phyloP scores from a whole-genome alignment of 176 grass and related monocot species.

The Phoenix dactylifera region DNA sequence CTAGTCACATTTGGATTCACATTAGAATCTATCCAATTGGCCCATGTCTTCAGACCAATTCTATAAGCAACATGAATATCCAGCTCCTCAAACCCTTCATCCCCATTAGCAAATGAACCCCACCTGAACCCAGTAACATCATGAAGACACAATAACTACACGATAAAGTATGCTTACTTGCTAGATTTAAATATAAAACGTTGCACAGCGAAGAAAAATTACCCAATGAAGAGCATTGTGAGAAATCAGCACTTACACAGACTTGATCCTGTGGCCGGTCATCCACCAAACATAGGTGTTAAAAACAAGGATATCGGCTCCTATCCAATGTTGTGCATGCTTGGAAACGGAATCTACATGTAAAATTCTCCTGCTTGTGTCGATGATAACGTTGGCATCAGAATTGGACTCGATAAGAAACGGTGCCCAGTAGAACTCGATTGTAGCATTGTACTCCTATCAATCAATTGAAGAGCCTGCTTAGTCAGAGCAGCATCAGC shows the following conservation, averaged over 20 bases:
- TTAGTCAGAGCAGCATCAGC: no score
- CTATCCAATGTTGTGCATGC: slow-evolving; percentile 55
- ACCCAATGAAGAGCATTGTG: not conserved
- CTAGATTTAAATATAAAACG: not conserved
- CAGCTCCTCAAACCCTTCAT: slow-evolving; percentile 46
- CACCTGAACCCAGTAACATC: not conserved
- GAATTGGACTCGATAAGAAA: slow-evolving; percentile 83
- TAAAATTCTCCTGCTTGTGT: slow-evolving; percentile 34
- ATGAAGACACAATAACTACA: no score
- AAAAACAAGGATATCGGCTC: slow-evolving; percentile 64
- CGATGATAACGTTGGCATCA: slow-evolving; percentile 52
- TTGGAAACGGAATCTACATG: slow-evolving; percentile 43
- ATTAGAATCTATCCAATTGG: slow-evolving; percentile 63
- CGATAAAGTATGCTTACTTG: no score
- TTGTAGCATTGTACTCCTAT: slow-evolving; percentile 69
- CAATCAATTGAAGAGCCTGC: no score
- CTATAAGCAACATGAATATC: slow-evolving; percentile 55
- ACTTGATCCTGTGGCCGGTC: slow-evolving; percentile 61
- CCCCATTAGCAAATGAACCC: slow-evolving; percentile 52
- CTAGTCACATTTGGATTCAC: slow-evolving; percentile 54
- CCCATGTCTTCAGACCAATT: slow-evolving; percentile 70
- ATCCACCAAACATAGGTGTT: slow-evolving; percentile 91
- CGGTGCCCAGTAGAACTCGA: slow-evolving; percentile 81
- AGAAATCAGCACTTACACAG: slow-evolving; percentile 35
- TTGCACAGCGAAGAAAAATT: not conserved